Evolutionary conservation across 2,329 filamentous ascomycete species (phyloP), one percentile per base, ranked within the genome.

Genomic region (Purpureocillium takamizusanense): DNA sequence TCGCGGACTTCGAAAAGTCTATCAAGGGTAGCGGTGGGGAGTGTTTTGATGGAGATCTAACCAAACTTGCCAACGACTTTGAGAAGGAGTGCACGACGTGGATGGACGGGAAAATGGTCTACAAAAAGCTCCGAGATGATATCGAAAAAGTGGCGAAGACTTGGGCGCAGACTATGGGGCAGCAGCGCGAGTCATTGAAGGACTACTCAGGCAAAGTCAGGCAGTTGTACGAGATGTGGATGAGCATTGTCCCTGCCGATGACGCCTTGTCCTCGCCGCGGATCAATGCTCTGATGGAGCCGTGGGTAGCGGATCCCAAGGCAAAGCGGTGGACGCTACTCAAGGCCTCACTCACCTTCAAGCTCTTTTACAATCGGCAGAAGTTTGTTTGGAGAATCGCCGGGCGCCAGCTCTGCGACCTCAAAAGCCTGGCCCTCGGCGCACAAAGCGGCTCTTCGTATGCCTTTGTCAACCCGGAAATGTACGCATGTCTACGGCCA

Each of bases 281-380:
- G 54, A 27, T 47, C 51, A 6, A 45, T 61, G 4, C 43, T 0
- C 52, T 57, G 3, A 44, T 69, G 5, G 51, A 55, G 8, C 8
- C 18, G 2, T 53, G 47, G 48, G 48, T 40, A 10, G 36, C 42
- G 4, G 44, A 57, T 13, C 39, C 45, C 0, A 31, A 48, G 2
- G 55, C 60, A 10, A 65, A 60, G 18, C 51, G 46, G 4, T 78
- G 71, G 72, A 59, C 62, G 3, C 51, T 72, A 3, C 52, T 76
- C 13, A 72, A 72, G 41, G 74, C 73, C 0, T 74, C 71, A 2
- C 57, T 56, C 4, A 53, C 62, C 4, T 76, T 72, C 49, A 63
- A 62, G 31, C 31, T 56, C n/a, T 61, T 55, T 28, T 57, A 63
- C 45, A 36, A 42, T 0, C 41, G 4, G 1, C 40, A 53, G 0